Conservation (phyloP, 495 filamentous ascomycete genomes). For the Lasiosphaeria miniovina region DNA sequence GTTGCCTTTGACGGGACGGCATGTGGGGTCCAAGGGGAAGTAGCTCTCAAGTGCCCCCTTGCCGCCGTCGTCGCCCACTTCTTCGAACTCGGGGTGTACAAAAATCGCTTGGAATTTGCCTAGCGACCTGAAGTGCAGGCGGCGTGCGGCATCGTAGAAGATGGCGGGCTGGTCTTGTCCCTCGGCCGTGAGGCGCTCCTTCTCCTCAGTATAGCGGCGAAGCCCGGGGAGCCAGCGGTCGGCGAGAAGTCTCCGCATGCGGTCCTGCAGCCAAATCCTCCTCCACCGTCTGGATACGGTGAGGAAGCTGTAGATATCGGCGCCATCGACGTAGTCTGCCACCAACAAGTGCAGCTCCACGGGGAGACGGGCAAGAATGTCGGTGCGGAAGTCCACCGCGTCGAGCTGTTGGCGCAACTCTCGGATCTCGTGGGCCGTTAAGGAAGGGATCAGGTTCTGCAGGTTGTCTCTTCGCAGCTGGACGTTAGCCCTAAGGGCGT, state of each 20-base stretch:
- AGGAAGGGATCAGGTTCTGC: slow-evolving; percentile 6
- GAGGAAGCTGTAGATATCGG: slow-evolving; percentile 22
- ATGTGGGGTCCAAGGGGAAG: slow-evolving; percentile 1
- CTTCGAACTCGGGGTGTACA: slow-evolving; percentile 6
- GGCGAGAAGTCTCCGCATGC: slow-evolving; percentile 19
- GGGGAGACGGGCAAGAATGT: slow-evolving; percentile 33
- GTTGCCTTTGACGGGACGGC: neutral
- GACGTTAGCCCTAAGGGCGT: slow-evolving; percentile 9
- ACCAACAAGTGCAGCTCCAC: slow-evolving; percentile 31
- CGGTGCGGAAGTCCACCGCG: slow-evolving; percentile 13
- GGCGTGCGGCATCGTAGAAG: slow-evolving; percentile 3
- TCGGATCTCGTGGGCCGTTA: slow-evolving; percentile 24
- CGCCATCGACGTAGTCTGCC: slow-evolving; percentile 21
- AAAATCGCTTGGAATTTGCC: slow-evolving; percentile 11
- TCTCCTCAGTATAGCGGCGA: neutral
- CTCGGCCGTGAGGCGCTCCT: neutral
- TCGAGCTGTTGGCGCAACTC: slow-evolving; percentile 27
- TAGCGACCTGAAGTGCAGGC: slow-evolving; percentile 10
- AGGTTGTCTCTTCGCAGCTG: slow-evolving; percentile 11
- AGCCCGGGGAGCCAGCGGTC: slow-evolving; percentile 24
- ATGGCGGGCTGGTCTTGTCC: neutral
- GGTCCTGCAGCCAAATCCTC: slow-evolving; percentile 20
- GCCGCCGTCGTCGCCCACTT: neutral
- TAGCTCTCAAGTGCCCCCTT: too few species aligned
- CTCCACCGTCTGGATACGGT: slow-evolving; percentile 36